Base-by-base conservation (phyloP, 345 rosid species). In the Salix caprea region DNA sequence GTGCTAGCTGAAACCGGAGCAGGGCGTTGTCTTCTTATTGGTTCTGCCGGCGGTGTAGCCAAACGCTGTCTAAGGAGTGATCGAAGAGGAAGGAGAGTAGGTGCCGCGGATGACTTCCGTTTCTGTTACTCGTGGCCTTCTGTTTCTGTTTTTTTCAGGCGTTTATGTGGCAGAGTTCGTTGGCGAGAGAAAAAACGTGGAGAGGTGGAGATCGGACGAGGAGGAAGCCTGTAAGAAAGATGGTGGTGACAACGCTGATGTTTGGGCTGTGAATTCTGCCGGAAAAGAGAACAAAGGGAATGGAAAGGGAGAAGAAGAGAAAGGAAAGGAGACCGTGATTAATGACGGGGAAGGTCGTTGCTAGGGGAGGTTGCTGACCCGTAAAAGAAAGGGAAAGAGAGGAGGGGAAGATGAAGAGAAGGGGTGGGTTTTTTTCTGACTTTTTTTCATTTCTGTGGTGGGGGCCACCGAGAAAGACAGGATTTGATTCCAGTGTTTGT, bases 391-490 rank as follows among this genome's bases (percentile, higher is more conserved):
- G 44, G 46, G 46, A 11, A 11, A 40, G 13, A 40, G 44, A 0
- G 44, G 46, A 42, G 46, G 11, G 46, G 46, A 42, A 42, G 13
- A 2, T 42, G 46, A 11, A 42, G 46, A 42, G 46, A 42, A 42
- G 14, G 46, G 46, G 13, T 11, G 46, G 44, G 44, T 21, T 58
- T 13, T 1, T 23, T 62, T 62, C 26, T 23, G 30, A 30, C 50
- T 15, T 64, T 19, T 32, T 15, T 18, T 26, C 6, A 6, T 9
- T 21, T 28, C 26, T 21, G 37, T 23, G 23, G 42, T 52, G 71
- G 75, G 72, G 32, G 77, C 87, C 75, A 50, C 61, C 10, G 4
- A 62, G 37, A 23, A 6, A 21, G 69, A 65, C 36, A 74, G 64
- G 19, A 9, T 54, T 39, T 1, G 26, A 2, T 65, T 9, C 2